Evolutionary conservation across 2,329 filamentous ascomycete genomes (phyloP).

Genomic region (Tolypocladium tundrense): DNA sequence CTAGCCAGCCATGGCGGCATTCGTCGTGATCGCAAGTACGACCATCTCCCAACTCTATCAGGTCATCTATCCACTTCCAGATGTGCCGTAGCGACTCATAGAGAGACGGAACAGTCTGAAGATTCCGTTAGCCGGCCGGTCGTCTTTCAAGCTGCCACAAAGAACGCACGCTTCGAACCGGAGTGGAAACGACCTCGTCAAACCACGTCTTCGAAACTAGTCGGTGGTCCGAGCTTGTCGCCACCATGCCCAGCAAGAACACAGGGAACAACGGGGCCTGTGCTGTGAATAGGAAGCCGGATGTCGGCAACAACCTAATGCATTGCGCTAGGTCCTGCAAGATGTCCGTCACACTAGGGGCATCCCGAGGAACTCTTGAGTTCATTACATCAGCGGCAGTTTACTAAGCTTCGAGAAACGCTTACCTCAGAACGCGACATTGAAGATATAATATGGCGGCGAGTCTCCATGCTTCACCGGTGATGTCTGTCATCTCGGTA

Average conservation of each 20-base stretch:
- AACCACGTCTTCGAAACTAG: slow-evolving; percentile 24
- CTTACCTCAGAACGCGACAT: slow-evolving; percentile 25
- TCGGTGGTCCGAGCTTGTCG: slow-evolving; percentile 16
- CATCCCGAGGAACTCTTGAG: slow-evolving; percentile 24
- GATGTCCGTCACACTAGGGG: slow-evolving; percentile 20
- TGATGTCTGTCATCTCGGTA: slow-evolving; percentile 27
- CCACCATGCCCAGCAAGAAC: slow-evolving; percentile 27
- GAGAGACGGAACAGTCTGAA: too few species aligned
- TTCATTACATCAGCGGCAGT: too few species aligned
- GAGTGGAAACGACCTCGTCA: slow-evolving; percentile 21
- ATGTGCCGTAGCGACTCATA: too few species aligned
- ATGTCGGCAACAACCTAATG: slow-evolving; percentile 29
- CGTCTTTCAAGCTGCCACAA: too few species aligned
- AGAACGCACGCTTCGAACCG: slow-evolving; percentile 30
- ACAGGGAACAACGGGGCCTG: slow-evolving; percentile 30
- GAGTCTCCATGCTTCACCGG: slow-evolving; percentile 30
- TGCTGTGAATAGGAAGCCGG: slow-evolving; percentile 27
- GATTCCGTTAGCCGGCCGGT: too few species aligned
- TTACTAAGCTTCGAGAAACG: neutral
- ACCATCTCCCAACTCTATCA: too few species aligned
- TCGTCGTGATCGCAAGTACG: too few species aligned
- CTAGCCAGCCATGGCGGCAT: too few species aligned
- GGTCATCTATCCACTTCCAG: too few species aligned
- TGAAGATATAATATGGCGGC: slow-evolving; percentile 27
- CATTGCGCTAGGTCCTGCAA: slow-evolving; percentile 22